Base-by-base conservation (phyloP, 352 stramenopile genomes). In the Peronosclerospora sorghi region DNA sequence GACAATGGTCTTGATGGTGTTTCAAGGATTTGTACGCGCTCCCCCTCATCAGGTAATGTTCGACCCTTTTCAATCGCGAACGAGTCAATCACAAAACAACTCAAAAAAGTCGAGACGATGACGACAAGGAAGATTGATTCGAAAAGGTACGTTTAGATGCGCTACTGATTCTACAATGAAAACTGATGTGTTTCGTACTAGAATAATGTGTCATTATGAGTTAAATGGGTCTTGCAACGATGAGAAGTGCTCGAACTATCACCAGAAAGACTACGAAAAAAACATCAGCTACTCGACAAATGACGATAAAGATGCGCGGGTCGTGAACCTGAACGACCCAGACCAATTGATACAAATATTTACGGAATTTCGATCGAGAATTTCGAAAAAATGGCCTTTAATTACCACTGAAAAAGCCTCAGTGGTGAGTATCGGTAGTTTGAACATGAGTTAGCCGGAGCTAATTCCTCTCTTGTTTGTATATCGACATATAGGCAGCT, bases 171-270 rank as follows among this genome's bases (percentile, higher is more conserved):
- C n/a, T n/a, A n/a, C n/a, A n/a, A n/a, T n/a, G 49, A 50, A 61
- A 32, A 14, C 13, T 29, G 14, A 26, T 9, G 5, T 48, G 13
- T 36, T 41, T 15, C 18, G 30, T 35, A 19, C 17, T 40, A 89
- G 77, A 48, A 59, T 80, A 18, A 34, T 86, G 26, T 89, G 77
- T 46, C 63, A 77, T 19, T 89, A 71, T 43, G 77, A 89, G 20
- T 50, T 86, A 26, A 81, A 76, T 32, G 77, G 77, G 5, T 65
- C 80, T 21, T 89, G 77, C 56, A 86, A 86, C 23, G 77, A 89
- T 30, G 54, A 65, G 2, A 83, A 74, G 32, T 89, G 77, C 34
- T 54, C 54, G 0, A 79, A 75, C 18, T 72, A 81, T 46, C 77
- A 89, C 30, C 53, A 68, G 24, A 66, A 68, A 38, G 77, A 89